Evolutionary conservation across 148 eudicot species (phyloP).

Genomic region (Diospyros kaki): DNA sequence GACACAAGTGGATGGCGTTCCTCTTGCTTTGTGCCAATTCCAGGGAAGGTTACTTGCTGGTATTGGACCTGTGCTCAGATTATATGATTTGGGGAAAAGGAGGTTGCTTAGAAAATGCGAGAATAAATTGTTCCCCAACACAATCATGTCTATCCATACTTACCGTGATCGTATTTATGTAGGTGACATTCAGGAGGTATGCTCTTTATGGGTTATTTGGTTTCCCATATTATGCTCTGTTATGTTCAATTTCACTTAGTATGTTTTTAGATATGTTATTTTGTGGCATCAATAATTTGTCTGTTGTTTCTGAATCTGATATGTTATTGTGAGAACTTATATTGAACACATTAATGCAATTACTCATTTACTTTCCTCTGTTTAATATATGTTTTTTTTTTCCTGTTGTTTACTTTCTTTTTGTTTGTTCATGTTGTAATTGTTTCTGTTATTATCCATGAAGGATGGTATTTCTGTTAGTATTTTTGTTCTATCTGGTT

Average conservation of each 20-base stretch:
- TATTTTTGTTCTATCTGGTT: no score
- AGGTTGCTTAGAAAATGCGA: conserved; percentile 94
- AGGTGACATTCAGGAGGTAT: conserved; percentile 97
- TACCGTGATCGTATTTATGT: conserved; percentile 98
- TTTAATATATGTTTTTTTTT: no score
- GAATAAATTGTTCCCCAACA: conserved; percentile 92
- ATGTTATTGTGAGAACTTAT: no score
- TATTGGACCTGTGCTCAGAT: conserved; percentile 78
- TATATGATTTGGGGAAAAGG: conserved; percentile 92
- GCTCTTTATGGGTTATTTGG: conserved; percentile 13
- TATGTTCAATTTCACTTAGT: no score
- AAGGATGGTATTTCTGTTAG: no score
- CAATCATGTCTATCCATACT: conserved; percentile 77
- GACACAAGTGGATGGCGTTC: conserved; percentile 94
- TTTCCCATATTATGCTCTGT: not conserved
- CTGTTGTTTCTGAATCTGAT: no score
- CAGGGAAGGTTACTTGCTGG: conserved; percentile 96
- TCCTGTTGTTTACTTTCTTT: not conserved
- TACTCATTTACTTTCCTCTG: no score
- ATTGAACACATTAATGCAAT: no score
- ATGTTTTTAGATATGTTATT: no score
- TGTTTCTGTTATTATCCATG: no score
- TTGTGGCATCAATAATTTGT: no score
- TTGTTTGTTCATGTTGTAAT: not conserved
- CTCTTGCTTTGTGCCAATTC: conserved; percentile 89